These are phyloP conservation scores for Podospora didyma DNA, from an alignment of 495 filamentous ascomycete species.

Conservation along the genomic window DNA sequence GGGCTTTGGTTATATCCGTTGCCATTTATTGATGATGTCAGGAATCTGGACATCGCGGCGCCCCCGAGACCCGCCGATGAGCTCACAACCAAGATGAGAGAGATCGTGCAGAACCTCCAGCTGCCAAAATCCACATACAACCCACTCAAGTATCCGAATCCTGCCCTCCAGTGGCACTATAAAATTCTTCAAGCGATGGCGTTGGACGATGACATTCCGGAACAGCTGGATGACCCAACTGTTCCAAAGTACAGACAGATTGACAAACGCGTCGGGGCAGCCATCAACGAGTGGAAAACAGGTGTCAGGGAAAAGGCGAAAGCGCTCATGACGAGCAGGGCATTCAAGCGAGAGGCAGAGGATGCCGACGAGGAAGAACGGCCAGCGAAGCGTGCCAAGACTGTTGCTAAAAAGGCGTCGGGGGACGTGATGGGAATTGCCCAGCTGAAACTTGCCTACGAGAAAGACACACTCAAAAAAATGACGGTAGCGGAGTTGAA, in stretches of 20 bases:
- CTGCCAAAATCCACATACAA: conserved; percentile 83
- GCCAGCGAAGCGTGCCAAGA: conserved; percentile 37
- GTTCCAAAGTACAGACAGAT: conserved; percentile 75
- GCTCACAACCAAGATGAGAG: conserved; percentile 76
- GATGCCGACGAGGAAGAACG: conserved; percentile 36
- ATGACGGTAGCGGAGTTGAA: conserved; percentile 70
- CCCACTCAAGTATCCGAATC: conserved; percentile 86
- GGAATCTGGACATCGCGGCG: conserved; percentile 50
- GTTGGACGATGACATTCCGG: conserved; percentile 86
- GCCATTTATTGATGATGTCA: conserved; percentile 88
- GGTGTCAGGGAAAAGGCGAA: conserved; percentile 52
- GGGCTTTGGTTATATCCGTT: conserved; percentile 88
- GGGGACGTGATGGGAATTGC: conserved; percentile 47
- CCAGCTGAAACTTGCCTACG: conserved; percentile 54
- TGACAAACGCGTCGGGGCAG: conserved; percentile 76
- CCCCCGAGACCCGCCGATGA: conserved; percentile 61
- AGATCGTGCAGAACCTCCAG: conserved; percentile 79
- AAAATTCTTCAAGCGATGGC: conserved; percentile 89
- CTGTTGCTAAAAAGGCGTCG: conserved; percentile 12
- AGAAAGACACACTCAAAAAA: conserved; percentile 61
- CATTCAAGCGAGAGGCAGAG: conserved; percentile 41
- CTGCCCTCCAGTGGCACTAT: conserved; percentile 96
- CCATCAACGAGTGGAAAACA: conserved; percentile 73
- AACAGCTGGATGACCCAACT: conserved; percentile 76
- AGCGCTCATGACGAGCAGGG: conserved; percentile 25